Percentiles rank a stretch among this genome's conserved stretches.
Evolutionary conservation across 2,329 filamentous ascomycete genomes (phyloP).

Genomic region (Chalaropsis ovoidea): DNA sequence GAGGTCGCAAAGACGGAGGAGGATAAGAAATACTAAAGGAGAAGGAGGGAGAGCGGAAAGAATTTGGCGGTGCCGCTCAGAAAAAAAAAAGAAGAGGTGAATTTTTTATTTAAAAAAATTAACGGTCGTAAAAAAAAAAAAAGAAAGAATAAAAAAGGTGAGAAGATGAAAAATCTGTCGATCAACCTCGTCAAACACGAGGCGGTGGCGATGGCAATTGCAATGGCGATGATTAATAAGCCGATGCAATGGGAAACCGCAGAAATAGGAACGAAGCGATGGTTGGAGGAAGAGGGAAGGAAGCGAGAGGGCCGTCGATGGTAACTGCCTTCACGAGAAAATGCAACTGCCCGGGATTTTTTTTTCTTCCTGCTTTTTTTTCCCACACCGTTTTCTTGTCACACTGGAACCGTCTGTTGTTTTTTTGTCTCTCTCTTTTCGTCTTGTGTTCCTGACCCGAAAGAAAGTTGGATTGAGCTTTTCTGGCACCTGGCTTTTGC

Average conservation of each 20-base stretch:
- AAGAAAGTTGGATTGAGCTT: neutral
- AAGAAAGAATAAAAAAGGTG: neutral
- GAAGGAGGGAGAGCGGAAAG: neutral
- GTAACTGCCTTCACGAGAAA: constrained; percentile 1
- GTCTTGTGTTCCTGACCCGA: too few relatives aligned
- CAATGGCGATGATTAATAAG: constrained; percentile 10
- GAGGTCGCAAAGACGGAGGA: neutral
- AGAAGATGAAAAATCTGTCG: neutral
- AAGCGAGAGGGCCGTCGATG: neutral
- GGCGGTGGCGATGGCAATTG: neutral
- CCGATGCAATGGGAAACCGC: neutral
- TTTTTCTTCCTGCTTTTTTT: too few relatives aligned
- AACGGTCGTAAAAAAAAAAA: too few relatives aligned
- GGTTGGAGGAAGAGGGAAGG: neutral
- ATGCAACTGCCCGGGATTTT: neutral
- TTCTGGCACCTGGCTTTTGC: neutral
- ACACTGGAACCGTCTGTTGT: too few relatives aligned
- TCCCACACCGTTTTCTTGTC: too few relatives aligned
- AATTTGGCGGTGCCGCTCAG: neutral
- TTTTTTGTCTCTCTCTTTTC: too few relatives aligned
- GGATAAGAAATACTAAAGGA: constrained; percentile 1
- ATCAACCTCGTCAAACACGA: neutral
- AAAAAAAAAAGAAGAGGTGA: neutral
- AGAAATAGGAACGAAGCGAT: neutral
- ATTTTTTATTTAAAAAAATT: neutral